These are phyloP conservation scores for Candida tammaniensis DNA, from an alignment of 805 yeast genomes.

Conservation along the genomic window DNA sequence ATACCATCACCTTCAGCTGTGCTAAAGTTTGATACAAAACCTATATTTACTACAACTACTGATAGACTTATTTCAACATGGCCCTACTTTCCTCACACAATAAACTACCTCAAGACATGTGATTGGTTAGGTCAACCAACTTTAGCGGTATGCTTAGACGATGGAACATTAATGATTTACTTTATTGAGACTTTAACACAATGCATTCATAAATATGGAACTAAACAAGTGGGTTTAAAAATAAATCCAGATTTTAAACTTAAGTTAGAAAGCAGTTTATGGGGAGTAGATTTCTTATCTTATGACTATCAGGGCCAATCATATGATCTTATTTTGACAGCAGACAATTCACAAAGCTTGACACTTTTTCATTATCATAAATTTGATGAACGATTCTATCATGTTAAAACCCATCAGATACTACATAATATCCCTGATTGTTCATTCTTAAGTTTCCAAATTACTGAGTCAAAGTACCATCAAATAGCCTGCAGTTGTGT, in stretches of 20 bases:
- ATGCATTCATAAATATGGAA: constrained; percentile 9
- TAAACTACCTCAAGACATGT: constrained; percentile 46
- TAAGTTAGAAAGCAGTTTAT: constrained; percentile 46
- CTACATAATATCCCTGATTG: constrained; percentile 58
- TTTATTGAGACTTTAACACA: constrained; percentile 22
- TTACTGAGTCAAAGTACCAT: constrained; percentile 15
- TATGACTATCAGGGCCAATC: constrained; percentile 15
- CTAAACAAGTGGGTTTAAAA: constrained; percentile 15
- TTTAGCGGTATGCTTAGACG: constrained; percentile 51
- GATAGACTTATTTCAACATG: constrained; percentile 47
- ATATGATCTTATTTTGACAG: constrained; percentile 40
- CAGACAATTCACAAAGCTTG: constrained; percentile 54
- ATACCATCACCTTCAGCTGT: constrained; percentile 23
- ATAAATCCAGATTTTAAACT: constrained; percentile 25
- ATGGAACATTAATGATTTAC: constrained; percentile 49
- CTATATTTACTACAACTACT: constrained; percentile 34
- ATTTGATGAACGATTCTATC: constrained; percentile 24
- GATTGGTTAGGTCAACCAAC: constrained; percentile 33
- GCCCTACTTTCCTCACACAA: constrained; percentile 54
- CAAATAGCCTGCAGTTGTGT: constrained; percentile 33
- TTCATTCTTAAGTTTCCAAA: constrained; percentile 27
- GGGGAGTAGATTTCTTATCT: constrained; percentile 57
- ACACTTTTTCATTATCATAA: constrained; percentile 36
- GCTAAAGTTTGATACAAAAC: constrained; percentile 42
- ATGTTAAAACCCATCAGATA: constrained; percentile 39